phyloP scores from a whole-genome alignment of 1,284 basidiomycete species.

The Ceratobasidium sp. region DNA sequence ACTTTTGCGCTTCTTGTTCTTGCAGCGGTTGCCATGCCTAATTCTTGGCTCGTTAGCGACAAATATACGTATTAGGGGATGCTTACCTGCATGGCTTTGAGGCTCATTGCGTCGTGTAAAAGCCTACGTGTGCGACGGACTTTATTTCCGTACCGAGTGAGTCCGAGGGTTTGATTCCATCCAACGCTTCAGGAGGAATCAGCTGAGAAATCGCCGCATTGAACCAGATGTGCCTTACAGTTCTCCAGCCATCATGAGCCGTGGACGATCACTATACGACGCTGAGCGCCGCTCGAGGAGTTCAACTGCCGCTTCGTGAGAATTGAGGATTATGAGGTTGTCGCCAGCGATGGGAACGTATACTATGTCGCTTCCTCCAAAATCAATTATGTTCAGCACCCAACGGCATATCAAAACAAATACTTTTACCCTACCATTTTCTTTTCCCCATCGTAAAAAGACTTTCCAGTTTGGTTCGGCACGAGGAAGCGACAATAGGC shows the following conservation, averaged over 20 bases:
- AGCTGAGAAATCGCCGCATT: background rate
- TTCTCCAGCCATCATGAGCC: conserved; percentile 3
- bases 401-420: no score
- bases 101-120: conserved; percentile 14
- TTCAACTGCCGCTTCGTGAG: conserved; percentile 32
- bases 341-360: conserved; percentile 27
- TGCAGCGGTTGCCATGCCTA: conserved; percentile 10
- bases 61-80: background rate
- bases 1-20: conserved; percentile 16
- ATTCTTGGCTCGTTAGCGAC: background rate
- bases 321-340: conserved; percentile 35
- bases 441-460: conserved; percentile 45
- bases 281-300: conserved; percentile 31
- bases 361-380: conserved; percentile 37
- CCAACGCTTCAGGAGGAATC: background rate
- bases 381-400: no score
- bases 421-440: no score
- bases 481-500: conserved; percentile 38
- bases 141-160: background rate
- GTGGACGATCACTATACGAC: conserved; percentile 24
- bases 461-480: conserved; percentile 39
- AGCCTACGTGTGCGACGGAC: conserved; percentile 6
- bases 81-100: conserved; percentile 11
- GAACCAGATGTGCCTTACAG: background rate
- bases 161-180: conserved; percentile 10